A percentile compares a stretch with the other conserved stretches of the same genome.
phyloP scores from a whole-genome alignment of 495 filamentous ascomycete genomes.

The Sphaerosporella brunnea region DNA sequence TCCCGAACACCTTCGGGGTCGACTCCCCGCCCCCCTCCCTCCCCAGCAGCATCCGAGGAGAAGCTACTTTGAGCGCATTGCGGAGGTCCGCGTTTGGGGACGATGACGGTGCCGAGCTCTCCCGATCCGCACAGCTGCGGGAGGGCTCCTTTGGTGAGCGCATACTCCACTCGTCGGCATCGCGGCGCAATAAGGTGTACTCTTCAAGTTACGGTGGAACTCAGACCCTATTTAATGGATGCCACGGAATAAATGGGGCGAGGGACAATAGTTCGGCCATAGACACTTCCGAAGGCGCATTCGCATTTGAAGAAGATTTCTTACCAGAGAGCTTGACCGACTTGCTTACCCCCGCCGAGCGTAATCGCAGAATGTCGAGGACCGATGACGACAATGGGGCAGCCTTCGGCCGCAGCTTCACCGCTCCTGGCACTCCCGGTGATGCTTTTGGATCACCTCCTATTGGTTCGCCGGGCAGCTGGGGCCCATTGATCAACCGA shows the following conservation, averaged over 20 bases:
- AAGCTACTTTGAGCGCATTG: constrained; percentile 38
- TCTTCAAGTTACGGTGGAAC: constrained; percentile 62
- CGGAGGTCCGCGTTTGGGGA: constrained; percentile 75
- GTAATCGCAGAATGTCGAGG: constrained; percentile 63
- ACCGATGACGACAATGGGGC: constrained; percentile 49
- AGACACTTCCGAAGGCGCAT: constrained; percentile 58
- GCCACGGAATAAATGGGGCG: constrained; percentile 36
- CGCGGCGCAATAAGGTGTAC: constrained; percentile 60
- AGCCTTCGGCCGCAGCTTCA: constrained; percentile 37
- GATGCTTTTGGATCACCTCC: constrained; percentile 29
- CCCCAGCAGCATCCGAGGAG: constrained; percentile 30
- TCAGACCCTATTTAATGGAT: constrained; percentile 60
- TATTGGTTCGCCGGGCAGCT: constrained; percentile 70
- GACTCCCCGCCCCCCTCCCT: constrained; percentile 74
- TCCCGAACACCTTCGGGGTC: constrained; percentile 80
- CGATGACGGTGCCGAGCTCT: constrained; percentile 35
- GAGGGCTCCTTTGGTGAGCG: constrained; percentile 48
- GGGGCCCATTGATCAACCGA: constrained; percentile 63
- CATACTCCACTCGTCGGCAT: constrained; percentile 39
- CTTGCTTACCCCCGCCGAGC: constrained; percentile 78
- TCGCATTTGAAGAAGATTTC: constrained; percentile 85
- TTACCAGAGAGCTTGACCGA: constrained; percentile 75
- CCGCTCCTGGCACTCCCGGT: constrained; percentile 42
- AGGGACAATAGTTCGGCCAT: constrained; percentile 33
- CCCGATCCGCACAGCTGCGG: constrained; percentile 33